Base-by-base conservation (phyloP, 306 rosid genomes). In the Cucumis cinereus region DNA sequence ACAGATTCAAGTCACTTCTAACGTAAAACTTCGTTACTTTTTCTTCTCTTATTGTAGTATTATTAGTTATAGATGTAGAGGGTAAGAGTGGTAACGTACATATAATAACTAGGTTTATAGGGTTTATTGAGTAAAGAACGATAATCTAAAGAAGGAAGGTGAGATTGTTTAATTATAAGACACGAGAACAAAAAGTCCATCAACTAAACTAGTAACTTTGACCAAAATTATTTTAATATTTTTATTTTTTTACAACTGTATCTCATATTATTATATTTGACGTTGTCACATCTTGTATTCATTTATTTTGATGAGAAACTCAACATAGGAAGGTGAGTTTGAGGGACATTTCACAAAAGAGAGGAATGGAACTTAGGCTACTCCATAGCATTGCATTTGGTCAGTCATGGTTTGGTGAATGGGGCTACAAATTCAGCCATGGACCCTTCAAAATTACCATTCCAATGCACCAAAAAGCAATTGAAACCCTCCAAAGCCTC, bases 381-480 rank as follows among this genome's bases (percentile, higher is more conserved):
- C 79, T 88, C 61, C 89, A 91, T 38, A 93, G 93, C 77, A 72
- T 91, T 36, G 91, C 94, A 35, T 84, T 90, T 16, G 77, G 82
- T 4, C 87, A 88, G 28, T 72, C 98, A 30, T 91, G 97, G 98
- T 93, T 93, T 10, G 84, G 96, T 55, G 83, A 87, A 3, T 93
- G 96, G 98, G 97, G 93, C 20, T 93, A 93, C 87, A 87, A 85
- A 72, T 90, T 90, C 35, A 85, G 86, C 12, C 82, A 92, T 41
- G 97, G 96, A 36, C 78, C 88, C 68, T 91, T 73, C 38, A 41
- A 47, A 15, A 38, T 23, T 2, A 68, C 22, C 36, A 20, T n/a
- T 5, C 74, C 43, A 41, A 68, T 68, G 74, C 17, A 68, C 36
- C 55, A 68, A 23, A 68, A 45, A 41, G 74, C 74, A 4, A 20